Evolutionary conservation across 352 stramenopile species (phyloP).

Genomic region (Pythium pyrilobum): DNA sequence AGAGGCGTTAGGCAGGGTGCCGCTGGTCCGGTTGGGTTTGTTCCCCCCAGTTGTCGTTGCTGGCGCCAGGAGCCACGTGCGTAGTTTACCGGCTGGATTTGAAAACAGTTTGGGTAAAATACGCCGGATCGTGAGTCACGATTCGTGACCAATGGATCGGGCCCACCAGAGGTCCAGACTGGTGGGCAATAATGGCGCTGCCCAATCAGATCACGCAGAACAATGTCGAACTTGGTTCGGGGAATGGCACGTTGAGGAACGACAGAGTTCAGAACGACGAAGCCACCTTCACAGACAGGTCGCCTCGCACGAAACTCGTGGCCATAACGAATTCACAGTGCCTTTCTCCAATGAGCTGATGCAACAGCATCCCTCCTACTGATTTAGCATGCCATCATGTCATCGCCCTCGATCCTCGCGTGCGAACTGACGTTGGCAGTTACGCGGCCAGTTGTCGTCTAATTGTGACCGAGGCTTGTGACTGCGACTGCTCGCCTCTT

Average conservation of each 20-base stretch:
- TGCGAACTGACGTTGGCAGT: slow-evolving; percentile 9
- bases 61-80: neutral
- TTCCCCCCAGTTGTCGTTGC: no score
- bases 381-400: neutral
- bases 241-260: no score
- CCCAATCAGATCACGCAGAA: neutral
- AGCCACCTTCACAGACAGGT: slow-evolving; percentile 6
- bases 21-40: no score
- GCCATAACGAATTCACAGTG: no score
- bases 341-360: no score
- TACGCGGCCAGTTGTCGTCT: slow-evolving; percentile 9
- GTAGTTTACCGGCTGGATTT: slow-evolving; percentile 8
- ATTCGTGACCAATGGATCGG: no score
- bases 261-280: slow-evolving; percentile 8
- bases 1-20: slow-evolving; percentile 6
- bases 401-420: no score
- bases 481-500: neutral
- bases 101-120: no score
- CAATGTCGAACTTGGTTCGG: neutral
- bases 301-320: slow-evolving; percentile 1
- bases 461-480: slow-evolving; percentile 11
- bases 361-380: neutral
- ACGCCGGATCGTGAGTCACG: no score
- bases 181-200: neutral
- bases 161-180: no score